Base-by-base conservation (phyloP, 2,329 filamentous ascomycete species). In the Pseudogymnoascus sp. region DNA sequence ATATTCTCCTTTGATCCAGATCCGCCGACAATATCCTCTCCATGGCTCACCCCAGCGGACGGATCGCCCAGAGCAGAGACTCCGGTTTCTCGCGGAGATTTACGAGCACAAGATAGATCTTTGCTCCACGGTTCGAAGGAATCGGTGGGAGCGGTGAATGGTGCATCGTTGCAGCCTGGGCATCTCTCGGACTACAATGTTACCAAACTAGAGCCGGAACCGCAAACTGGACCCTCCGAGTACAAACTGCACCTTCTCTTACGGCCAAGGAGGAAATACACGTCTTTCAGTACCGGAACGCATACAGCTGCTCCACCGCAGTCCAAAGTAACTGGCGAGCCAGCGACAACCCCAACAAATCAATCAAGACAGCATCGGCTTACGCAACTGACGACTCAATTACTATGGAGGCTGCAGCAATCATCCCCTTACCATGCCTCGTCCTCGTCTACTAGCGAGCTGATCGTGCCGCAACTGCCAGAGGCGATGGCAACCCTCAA, bases 1-100 rank as follows among this genome's bases (percentile, higher is more conserved):
- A 91, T 99, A 69, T 99, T 99, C 74, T 97, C 93, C 0, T 99
- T 90, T 73, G 91, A 97, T 66, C 87, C 91, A 2, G 89, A 96
- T 68, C 91, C 92, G 53, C 90, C 91, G 1, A 82, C 90, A 74
- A 91, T 98, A 37, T 89, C 90, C 12, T 98, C 93, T 16, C 95
- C 95, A 14, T 99, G 95, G 95, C 83, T 89, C 61, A 85, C 81
- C 10, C 82, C 87, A 38, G 70, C 68, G 0, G 78, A 80, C 3
- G 59, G 35, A 43, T 67, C 68, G 6, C 68, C 71, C 6, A 72
- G 71, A 61, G 59, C 70, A 10, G 66, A 70, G 61, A 69, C 70
- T 78, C 75, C 28, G 75, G 75, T 43, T 75, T 76, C 67, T 63
- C 68, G 62, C 68, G 67, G 62, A 62, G 67, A 63, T 61, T 61